phyloP scores from a whole-genome alignment of 768 basidiomycete genomes.

The Psilocybe sp. region DNA sequence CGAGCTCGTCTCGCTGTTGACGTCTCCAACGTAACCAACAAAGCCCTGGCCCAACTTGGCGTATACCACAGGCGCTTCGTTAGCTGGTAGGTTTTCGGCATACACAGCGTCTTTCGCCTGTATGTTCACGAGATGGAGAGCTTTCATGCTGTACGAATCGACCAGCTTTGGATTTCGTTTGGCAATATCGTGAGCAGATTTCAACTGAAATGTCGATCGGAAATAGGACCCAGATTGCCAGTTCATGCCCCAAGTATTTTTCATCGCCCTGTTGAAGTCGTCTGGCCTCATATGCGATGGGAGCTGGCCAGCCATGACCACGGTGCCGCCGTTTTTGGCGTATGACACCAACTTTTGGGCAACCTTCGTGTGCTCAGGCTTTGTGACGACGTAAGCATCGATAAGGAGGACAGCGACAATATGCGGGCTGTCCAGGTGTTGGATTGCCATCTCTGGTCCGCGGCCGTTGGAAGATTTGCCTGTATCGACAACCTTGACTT shows the following conservation, averaged over 20 bases:
- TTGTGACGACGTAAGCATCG: constrained; percentile 32
- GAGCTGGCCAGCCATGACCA: constrained; percentile 33
- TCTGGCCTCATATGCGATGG: constrained; percentile 21
- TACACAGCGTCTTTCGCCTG: too few relatives aligned
- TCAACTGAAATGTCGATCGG: constrained; percentile 34
- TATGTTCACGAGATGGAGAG: constrained; percentile 32
- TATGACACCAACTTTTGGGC: constrained; percentile 33
- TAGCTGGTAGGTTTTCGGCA: too few relatives aligned
- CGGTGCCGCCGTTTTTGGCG: constrained; percentile 33
- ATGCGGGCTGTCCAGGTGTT: constrained; percentile 22
- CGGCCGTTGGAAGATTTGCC: constrained; percentile 5
- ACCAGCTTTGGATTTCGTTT: constrained; percentile 26
- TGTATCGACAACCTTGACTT: constrained; percentile 19
- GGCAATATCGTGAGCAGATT: constrained; percentile 25
- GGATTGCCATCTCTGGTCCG: constrained; percentile 15
- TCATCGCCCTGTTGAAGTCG: constrained; percentile 26
- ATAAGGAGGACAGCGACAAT: constrained; percentile 31
- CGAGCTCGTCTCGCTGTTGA: too few relatives aligned
- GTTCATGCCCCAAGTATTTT: constrained; percentile 27
- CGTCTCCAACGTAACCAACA: too few relatives aligned
- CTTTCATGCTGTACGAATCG: constrained; percentile 40
- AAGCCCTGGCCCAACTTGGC: too few relatives aligned
- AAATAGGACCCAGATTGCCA: constrained; percentile 39
- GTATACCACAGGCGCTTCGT: too few relatives aligned
- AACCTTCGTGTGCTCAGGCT: constrained; percentile 16